A percentile compares a stretch with the other conserved stretches of the same genome.
Evolutionary conservation across 805 yeast genomes (phyloP).

Genomic region (Nadsonia fulvescens): DNA sequence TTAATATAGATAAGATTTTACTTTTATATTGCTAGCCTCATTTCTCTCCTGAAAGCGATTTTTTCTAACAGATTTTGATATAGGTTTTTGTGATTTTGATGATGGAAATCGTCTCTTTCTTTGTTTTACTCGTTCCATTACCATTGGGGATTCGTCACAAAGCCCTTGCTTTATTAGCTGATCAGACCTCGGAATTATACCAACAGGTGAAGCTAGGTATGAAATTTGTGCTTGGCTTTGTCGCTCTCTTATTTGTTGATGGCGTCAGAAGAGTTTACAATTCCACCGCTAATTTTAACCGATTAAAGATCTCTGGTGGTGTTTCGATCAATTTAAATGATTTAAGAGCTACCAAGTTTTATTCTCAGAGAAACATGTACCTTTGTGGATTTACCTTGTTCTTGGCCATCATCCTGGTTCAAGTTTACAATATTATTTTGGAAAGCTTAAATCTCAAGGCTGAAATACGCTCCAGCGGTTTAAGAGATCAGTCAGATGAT

Average conservation of each 20-base stretch:
- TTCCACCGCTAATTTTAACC: slow-evolving; percentile 45
- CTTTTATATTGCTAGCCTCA: too few relatives aligned
- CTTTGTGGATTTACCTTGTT: slow-evolving; percentile 90
- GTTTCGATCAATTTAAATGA: slow-evolving; percentile 48
- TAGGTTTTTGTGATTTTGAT: slow-evolving; percentile 64
- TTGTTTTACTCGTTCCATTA: slow-evolving; percentile 66
- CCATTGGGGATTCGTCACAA: slow-evolving; percentile 52
- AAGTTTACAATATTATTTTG: slow-evolving; percentile 38
- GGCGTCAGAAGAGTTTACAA: slow-evolving; percentile 67
- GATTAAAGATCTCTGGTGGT: too few relatives aligned
- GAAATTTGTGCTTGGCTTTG: slow-evolving; percentile 41
- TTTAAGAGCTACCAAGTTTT: slow-evolving; percentile 70
- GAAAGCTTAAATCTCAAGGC: slow-evolving; percentile 29
- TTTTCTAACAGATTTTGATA: too few relatives aligned
- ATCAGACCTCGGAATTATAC: too few relatives aligned
- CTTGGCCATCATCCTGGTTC: slow-evolving; percentile 63
- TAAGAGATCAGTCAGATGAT: slow-evolving; percentile 14
- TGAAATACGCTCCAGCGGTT: slow-evolving; percentile 28
- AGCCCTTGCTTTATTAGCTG: slow-evolving; percentile 67
- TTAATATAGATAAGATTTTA: too few relatives aligned
- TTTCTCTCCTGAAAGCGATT: too few relatives aligned
- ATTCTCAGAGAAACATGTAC: slow-evolving; percentile 92
- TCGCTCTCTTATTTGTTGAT: slow-evolving; percentile 69
- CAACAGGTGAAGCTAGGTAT: slow-evolving; percentile 59
- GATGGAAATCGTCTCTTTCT: slow-evolving; percentile 65